A percentile compares a stretch with the other conserved stretches of the same genome.
Conservation (phyloP, 2,329 filamentous ascomycete species). For the Monosporascus sp. region DNA sequence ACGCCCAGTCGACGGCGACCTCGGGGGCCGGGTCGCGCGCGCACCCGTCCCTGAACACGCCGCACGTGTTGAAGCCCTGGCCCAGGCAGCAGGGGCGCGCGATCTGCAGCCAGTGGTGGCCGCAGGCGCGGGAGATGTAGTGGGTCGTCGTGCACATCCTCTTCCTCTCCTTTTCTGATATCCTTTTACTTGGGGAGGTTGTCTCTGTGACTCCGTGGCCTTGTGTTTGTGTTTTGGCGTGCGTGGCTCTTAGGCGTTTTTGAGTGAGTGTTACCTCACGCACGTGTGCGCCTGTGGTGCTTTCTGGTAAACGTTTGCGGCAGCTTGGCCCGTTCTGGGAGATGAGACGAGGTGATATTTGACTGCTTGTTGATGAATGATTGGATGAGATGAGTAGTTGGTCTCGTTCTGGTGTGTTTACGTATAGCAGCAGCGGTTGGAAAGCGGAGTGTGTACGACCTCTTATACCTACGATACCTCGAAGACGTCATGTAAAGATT, state of each 20-base stretch:
- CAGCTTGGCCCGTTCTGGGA: no score
- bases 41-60: constrained; percentile 32
- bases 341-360: no score
- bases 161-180: neutral
- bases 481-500: no score
- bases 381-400: no score
- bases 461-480: no score
- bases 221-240: neutral
- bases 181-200: neutral
- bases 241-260: neutral
- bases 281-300: no score
- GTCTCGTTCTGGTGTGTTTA: no score
- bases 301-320: no score
- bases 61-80: constrained; percentile 46
- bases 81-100: constrained; percentile 40
- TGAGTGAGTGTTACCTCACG: neutral
- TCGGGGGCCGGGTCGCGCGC: constrained; percentile 30
- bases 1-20: constrained; percentile 21
- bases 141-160: constrained; percentile 44
- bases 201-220: neutral
- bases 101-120: constrained; percentile 48
- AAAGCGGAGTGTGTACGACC: no score
- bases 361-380: no score
- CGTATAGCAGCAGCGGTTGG: no score
- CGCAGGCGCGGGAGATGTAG: constrained; percentile 43